Percentiles rank a stretch among this genome's conserved stretches.
These are phyloP conservation scores for Sophora flavescens DNA, from an alignment of 306 rosid species.

Conservation along the genomic window DNA sequence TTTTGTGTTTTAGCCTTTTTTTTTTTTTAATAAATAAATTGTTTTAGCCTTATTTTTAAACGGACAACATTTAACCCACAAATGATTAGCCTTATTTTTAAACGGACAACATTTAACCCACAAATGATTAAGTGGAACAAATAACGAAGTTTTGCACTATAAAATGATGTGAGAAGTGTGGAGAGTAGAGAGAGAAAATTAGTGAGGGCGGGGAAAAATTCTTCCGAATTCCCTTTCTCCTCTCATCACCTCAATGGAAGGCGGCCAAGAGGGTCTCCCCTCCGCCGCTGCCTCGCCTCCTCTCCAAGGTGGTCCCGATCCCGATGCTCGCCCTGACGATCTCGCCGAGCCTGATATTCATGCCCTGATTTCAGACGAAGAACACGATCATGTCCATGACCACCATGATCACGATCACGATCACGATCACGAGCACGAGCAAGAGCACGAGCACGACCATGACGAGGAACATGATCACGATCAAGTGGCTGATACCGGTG, in stretches of 20 bases:
- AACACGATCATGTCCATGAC: slow-evolving; percentile 46
- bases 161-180: neutral
- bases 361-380: slow-evolving; percentile 64
- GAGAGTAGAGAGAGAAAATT: slow-evolving; percentile 58
- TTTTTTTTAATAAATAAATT: no score
- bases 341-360: slow-evolving; percentile 55
- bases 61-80: no score
- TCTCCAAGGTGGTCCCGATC: slow-evolving; percentile 42
- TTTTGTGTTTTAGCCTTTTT: no score
- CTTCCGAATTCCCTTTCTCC: slow-evolving; percentile 14
- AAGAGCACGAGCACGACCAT: slow-evolving; percentile 49
- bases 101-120: no score
- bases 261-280: slow-evolving; percentile 62
- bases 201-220: slow-evolving; percentile 56
- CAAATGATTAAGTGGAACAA: no score
- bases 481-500: slow-evolving; percentile 52
- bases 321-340: slow-evolving; percentile 46
- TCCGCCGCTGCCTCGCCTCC: slow-evolving; percentile 53
- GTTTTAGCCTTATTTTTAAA: no score
- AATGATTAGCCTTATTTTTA: no score
- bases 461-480: slow-evolving; percentile 54
- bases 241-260: slow-evolving; percentile 70
- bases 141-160: no score
- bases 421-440: slow-evolving; percentile 38
- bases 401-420: slow-evolving; percentile 48